These are phyloP conservation scores for Cystobasidium sp. DNA, from an alignment of 1,284 basidiomycete genomes.

Conservation along the genomic window DNA sequence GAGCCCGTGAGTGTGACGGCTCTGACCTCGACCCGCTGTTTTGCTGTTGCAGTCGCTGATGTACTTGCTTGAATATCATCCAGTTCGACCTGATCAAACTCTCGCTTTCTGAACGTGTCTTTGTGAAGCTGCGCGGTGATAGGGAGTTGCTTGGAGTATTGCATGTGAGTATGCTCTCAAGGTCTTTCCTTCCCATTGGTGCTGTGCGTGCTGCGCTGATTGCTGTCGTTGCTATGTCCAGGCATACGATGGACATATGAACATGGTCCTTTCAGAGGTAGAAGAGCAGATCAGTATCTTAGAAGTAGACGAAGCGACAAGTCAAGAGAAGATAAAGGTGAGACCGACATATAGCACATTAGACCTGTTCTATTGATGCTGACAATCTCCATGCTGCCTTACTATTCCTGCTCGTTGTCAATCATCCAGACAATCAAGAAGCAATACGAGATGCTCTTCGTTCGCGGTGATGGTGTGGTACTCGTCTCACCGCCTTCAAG, in stretches of 20 bases:
- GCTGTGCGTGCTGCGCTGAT: constrained; percentile 21
- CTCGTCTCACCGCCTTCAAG: constrained; percentile 52
- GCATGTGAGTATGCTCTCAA: constrained; percentile 68
- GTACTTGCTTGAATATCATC: constrained; percentile 55
- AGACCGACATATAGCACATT: constrained; percentile 44
- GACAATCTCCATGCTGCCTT: not conserved
- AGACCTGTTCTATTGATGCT: not conserved
- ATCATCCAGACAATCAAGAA: constrained; percentile 80
- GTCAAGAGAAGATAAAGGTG: constrained; percentile 59
- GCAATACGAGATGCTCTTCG: constrained; percentile 97
- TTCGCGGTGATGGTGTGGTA: constrained; percentile 64
- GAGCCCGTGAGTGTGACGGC: constrained; percentile 36
- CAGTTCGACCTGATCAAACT: constrained; percentile 96
- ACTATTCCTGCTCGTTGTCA: not conserved
- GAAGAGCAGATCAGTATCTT: constrained; percentile 95
- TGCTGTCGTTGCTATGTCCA: constrained; percentile 56
- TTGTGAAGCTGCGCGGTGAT: constrained; percentile 94
- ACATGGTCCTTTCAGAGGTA: constrained; percentile 90
- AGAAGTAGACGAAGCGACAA: constrained; percentile 63
- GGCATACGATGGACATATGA: constrained; percentile 99
- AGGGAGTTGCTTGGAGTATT: constrained; percentile 88
- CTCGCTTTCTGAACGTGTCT: constrained; percentile 93
- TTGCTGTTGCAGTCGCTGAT: constrained; percentile 1
- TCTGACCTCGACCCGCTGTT: not conserved
- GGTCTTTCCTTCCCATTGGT: not conserved